These are phyloP conservation scores for Rhizopus delemar DNA, from an alignment of 371 early-diverging fungal genomes.

Conservation along the genomic window DNA sequence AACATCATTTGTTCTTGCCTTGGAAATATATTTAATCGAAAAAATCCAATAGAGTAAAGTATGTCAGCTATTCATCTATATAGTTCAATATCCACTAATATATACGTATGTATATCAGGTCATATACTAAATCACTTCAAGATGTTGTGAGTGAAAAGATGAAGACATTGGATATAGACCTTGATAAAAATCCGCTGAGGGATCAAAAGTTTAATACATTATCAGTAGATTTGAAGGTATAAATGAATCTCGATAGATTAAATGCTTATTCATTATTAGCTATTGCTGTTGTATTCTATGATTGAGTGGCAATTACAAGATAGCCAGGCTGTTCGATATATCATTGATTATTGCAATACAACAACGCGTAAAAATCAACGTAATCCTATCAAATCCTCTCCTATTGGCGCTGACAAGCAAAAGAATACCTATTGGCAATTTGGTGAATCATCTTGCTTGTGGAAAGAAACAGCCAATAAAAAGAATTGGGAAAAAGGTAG, in stretches of 20 bases:
- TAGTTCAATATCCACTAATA: background rate
- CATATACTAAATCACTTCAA: conserved; percentile 25
- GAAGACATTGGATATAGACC: conserved; percentile 32
- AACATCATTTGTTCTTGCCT: conserved; percentile 34
- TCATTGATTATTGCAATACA: conserved; percentile 23
- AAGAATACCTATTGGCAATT: conserved; percentile 43
- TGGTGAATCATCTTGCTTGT: conserved; percentile 42
- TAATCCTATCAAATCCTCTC: conserved; percentile 25
- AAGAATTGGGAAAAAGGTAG: conserved; percentile 35
- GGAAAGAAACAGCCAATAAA: conserved; percentile 28
- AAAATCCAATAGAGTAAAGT: conserved; percentile 40
- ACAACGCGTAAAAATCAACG: conserved; percentile 7
- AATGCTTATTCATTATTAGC: conserved; percentile 13
- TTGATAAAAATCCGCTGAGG: conserved; percentile 36
- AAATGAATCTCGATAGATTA: conserved; percentile 2
- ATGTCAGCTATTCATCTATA: no score
- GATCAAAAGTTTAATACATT: conserved; percentile 27
- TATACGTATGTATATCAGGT: conserved; percentile 6
- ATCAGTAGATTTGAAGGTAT: conserved; percentile 32
- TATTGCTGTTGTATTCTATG: conserved; percentile 31
- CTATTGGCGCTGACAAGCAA: conserved; percentile 33
- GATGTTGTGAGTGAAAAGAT: conserved; percentile 36
- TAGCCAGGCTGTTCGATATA: conserved; percentile 28
- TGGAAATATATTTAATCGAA: conserved; percentile 45
- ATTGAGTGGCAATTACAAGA: conserved; percentile 55